Evolutionary conservation across 139 green algal genomes (phyloP), one percentile per base, ranked within the genome.

Genomic region (Trebouxia sp.): DNA sequence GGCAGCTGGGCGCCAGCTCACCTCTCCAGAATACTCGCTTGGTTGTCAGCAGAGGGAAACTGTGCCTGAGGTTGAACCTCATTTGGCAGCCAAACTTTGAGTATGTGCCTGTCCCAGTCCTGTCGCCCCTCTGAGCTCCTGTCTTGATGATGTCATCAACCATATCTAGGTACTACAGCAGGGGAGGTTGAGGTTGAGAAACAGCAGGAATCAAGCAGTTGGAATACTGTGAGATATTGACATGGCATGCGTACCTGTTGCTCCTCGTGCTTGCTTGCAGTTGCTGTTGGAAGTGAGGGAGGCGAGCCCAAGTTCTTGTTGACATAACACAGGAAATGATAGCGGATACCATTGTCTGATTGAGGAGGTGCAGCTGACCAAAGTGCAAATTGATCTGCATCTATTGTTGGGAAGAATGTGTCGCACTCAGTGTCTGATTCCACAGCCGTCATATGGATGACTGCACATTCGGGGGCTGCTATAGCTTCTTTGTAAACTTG

Each of bases 11-110:
- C 37, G 22, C 39, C 42, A 53, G 15, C 83, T 32, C 84, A 91
- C 93, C 94, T 76, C 92, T 83, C 96, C 96, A 99, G 85, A 99
- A 99, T 11, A 97, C 92, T 45, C 95, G 89, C 87, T 99, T 99
- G 80, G 92, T 97, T 51, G 97, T 99, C 32, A 99, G 93, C 62
- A 99, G 90, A 17, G 97, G 97, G 87, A 99, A 99, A 75, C 83
- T 89, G 82, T 97, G 90, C 12, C 97, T 91, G 85, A 99, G 87
- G 89, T 98, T 96, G 88, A 96, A 99, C 47, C 94, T 88, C 89
- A 96, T 94, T 72, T 91, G 87, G 47, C 75, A 81, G 9, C 97
- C 97, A 89, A 99, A 99, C 79, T 91, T 89, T 28, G 92, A 94
- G 65, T 94, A 87, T 14, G 97, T 99, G 47, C 95, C 97, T 6